These are phyloP conservation scores for Begonia peltatifolia DNA, from an alignment of 306 rosid species.

Conservation along the genomic window DNA sequence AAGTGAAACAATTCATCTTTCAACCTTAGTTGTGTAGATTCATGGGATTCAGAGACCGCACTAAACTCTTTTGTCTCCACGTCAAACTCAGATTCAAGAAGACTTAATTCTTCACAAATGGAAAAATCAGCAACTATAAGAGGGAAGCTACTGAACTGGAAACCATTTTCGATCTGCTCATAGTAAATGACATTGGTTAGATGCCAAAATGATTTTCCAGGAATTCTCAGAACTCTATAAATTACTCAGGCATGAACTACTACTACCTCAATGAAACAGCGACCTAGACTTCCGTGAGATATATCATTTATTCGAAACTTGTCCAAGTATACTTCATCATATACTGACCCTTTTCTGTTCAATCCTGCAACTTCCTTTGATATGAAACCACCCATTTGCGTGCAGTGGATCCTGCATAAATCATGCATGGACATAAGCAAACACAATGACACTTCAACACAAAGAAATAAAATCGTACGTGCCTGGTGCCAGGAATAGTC, in stretches of 20 bases:
- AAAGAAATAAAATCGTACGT: constrained; percentile 18
- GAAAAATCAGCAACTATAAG: constrained; percentile 67
- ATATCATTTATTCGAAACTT: constrained; percentile 40
- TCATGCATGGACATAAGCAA: constrained; percentile 7
- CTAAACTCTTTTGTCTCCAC: constrained; percentile 25
- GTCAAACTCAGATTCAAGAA: constrained; percentile 56
- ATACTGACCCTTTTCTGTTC: constrained; percentile 22
- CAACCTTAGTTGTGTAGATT: constrained; percentile 37
- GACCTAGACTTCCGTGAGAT: constrained; percentile 55
- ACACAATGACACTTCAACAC: constrained; percentile 8
- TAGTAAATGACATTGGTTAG: constrained; percentile 4
- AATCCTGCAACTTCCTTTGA: constrained; percentile 42
- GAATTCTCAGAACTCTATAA: background rate
- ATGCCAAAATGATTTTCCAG: background rate
- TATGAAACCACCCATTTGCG: constrained; percentile 45
- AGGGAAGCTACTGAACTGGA: constrained; percentile 69
- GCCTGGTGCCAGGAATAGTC: constrained; percentile 61
- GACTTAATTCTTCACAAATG: constrained; percentile 62
- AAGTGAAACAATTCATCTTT: constrained; percentile 68
- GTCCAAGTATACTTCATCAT: constrained; percentile 49
- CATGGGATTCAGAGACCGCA: constrained; percentile 37
- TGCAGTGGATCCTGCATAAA: constrained; percentile 71
- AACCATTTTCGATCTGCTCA: constrained; percentile 86
- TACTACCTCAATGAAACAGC: constrained; percentile 79
- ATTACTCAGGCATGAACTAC: background rate